Conservation (phyloP, 2,329 filamentous ascomycete genomes). For the Fusarium tanahbumbuense region DNA sequence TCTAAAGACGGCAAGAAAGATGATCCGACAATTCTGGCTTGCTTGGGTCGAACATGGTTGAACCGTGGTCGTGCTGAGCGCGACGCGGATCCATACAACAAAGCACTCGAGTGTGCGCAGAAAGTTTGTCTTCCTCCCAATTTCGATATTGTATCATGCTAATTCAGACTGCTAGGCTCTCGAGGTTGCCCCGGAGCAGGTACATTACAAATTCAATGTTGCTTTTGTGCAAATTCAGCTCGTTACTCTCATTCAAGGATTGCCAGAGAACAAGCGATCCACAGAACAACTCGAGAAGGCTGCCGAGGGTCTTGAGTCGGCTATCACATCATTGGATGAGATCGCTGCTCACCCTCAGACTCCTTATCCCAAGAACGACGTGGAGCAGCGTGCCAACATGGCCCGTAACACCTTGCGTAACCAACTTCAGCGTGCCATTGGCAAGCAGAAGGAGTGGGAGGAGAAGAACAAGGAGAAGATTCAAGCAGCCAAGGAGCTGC, state of each 20-base stretch:
- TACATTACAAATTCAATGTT: slow-evolving; percentile 96
- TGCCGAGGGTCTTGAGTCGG: slow-evolving; percentile 82
- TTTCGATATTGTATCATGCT: slow-evolving; percentile 8
- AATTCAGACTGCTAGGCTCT: slow-evolving; percentile 68
- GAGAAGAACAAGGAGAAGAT: slow-evolving; percentile 92
- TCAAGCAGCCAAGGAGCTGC: slow-evolving; percentile 79
- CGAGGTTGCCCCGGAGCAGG: slow-evolving; percentile 80
- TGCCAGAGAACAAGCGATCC: slow-evolving; percentile 81
- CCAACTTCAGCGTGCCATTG: slow-evolving; percentile 86
- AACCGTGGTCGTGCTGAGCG: slow-evolving; percentile 76
- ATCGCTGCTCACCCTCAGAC: slow-evolving; percentile 73
- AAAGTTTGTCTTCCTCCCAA: slow-evolving; percentile 62
- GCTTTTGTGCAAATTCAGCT: slow-evolving; percentile 97
- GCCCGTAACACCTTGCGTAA: slow-evolving; percentile 93
- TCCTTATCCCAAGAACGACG: slow-evolving; percentile 89
- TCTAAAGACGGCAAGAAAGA: slow-evolving; percentile 78
- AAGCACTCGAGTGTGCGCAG: slow-evolving; percentile 70
- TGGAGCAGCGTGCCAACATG: slow-evolving; percentile 98
- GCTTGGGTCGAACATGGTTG: slow-evolving; percentile 88
- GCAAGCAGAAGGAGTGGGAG: slow-evolving; percentile 90
- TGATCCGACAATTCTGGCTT: slow-evolving; percentile 84
- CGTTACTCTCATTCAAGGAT: slow-evolving; percentile 79
- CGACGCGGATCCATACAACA: slow-evolving; percentile 68
- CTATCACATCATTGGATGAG: slow-evolving; percentile 78
- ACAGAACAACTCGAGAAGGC: slow-evolving; percentile 85